Evolutionary conservation across 306 rosid genomes (phyloP).

Genomic region (Mimosa pudica): DNA sequence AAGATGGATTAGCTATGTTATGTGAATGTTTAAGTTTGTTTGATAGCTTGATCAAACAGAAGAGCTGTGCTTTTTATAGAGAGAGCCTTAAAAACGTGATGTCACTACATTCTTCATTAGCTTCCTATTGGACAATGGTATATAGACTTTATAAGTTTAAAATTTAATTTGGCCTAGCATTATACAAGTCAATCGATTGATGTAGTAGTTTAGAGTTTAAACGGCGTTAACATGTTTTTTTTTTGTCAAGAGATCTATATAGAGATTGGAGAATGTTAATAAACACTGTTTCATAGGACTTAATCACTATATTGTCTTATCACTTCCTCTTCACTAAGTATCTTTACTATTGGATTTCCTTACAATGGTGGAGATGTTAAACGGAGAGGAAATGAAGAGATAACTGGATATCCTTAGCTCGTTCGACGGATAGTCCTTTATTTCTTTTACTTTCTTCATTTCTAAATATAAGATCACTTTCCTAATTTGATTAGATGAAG

Average conservation of each 20-base stretch:
- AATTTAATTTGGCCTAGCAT: not conserved
- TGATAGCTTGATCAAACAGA: not conserved
- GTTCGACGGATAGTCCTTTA: too few relatives aligned
- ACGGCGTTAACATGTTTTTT: not conserved
- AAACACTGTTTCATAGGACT: not conserved
- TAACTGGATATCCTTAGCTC: too few relatives aligned
- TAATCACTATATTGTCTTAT: too few relatives aligned
- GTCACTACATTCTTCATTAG: not conserved
- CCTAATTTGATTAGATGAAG: too few relatives aligned
- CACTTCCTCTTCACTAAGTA: too few relatives aligned
- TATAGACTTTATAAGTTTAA: not conserved
- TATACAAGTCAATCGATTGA: not conserved
- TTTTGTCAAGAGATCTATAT: not conserved
- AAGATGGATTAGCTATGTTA: not conserved
- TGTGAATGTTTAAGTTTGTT: not conserved
- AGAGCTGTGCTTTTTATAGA: slow-evolving; percentile 13
- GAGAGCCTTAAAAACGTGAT: slow-evolving; percentile 23
- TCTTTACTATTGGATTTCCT: too few relatives aligned
- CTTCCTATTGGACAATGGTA: not conserved
- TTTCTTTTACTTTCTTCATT: too few relatives aligned
- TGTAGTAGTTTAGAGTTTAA: not conserved
- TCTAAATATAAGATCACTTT: too few relatives aligned
- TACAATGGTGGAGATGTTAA: too few relatives aligned
- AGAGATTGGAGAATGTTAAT: not conserved
- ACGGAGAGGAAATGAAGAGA: too few relatives aligned